Evolutionary conservation across 2,329 filamentous ascomycete species (phyloP).

Genomic region (Clarireedia hainanense): DNA sequence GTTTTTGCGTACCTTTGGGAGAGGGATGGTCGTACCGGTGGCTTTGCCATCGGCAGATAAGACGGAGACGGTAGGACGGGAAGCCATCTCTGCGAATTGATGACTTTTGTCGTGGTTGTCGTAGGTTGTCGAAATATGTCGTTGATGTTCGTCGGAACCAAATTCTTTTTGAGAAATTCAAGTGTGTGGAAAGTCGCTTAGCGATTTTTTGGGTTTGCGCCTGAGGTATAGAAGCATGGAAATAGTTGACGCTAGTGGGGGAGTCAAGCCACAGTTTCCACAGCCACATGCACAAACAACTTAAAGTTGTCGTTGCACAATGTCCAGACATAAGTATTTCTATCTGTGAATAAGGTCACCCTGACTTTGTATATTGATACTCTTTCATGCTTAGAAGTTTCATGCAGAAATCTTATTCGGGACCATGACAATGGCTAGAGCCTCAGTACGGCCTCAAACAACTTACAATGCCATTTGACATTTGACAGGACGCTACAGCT

Average conservation of each 20-base stretch:
- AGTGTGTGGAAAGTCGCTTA: slow-evolving; percentile 6
- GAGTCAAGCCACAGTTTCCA: no score
- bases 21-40: slow-evolving; percentile 80
- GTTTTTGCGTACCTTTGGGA: slow-evolving; percentile 54
- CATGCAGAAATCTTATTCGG: no score
- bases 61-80: slow-evolving; percentile 95
- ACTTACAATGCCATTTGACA: no score
- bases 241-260: background rate
- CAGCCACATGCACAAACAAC: background rate
- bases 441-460: no score
- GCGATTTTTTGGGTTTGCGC: background rate
- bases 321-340: no score
- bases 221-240: background rate
- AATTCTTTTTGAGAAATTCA: slow-evolving; percentile 1
- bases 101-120: slow-evolving; percentile 24
- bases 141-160: slow-evolving; percentile 5
- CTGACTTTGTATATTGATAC: no score
- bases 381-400: no score
- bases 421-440: no score
- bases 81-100: slow-evolving; percentile 58
- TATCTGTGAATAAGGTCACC: no score
- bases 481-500: no score
- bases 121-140: slow-evolving; percentile 14
- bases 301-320: no score
- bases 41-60: slow-evolving; percentile 92